Evolutionary conservation across 106 monocot species (phyloP), one percentile per base, ranked within the genome.

Genomic region (Acorus gramineus): DNA sequence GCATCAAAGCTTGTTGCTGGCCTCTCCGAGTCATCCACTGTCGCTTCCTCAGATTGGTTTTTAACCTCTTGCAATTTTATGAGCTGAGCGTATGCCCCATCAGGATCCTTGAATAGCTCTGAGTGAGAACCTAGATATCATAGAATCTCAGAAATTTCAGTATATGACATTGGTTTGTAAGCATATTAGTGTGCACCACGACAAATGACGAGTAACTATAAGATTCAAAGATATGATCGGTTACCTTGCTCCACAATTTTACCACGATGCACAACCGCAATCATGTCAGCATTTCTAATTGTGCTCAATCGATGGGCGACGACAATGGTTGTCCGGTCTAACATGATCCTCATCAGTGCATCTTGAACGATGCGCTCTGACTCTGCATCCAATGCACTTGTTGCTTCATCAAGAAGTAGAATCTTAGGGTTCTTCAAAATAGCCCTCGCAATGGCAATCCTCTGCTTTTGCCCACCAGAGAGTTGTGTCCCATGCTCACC

Each of bases 391-490:
- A 92, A 51, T 48, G 92, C 87, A 56, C 92, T 92, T 4, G 91
- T 92, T 53, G 91, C 91, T 67, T 92, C 91, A 58, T 92, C 87
- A 9, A 92, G 75, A 44, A 92, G 76, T 49, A 92, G 61, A 60
- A 92, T 92, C 57, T 77, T 87, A 28, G 92, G 92, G 47, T 87
- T 74, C 72, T 92, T 92, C 44, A 92, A 11, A 56, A 92, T 92
- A 4, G 77, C 84, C 59, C 91, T 84, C 4, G 91, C 83, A 67
- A 86, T 92, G 28, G 91, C 90, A 67, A 90, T 86, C 51, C 90
- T 73, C 68, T 86, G 90, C 53, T 91, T 91, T 68, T 91, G 90
- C 13, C 90, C 90, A 46, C 91, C 91, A 2, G 90, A 90, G 3
- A 90, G 75, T 44, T 87, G 84, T 2, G 77, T 86, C 12, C 92